Evolutionary conservation across 495 filamentous ascomycete species (phyloP), one percentile per base, ranked within the genome.

Genomic region (Amorphotheca resinae): DNA sequence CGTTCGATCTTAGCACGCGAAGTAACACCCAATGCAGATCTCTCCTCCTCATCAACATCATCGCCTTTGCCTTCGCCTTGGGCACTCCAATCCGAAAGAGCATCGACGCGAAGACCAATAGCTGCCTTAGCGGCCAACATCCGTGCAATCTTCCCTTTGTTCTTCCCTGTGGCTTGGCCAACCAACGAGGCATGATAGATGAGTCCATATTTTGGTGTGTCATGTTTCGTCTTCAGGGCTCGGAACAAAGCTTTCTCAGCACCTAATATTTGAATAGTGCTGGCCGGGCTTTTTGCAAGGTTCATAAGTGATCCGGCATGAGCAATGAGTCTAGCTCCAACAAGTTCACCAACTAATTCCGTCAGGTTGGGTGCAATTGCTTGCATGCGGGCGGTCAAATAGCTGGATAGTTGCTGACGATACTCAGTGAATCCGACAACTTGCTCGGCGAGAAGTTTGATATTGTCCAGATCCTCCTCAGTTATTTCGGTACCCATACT

Each of bases 61-160:
- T 83, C 77, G 22, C 77, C 75, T 33, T 76, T 79, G 34, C 65
- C 69, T 45, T 73, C 66, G 46, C 71, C 70, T 36, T 67, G 57
- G 9, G 64, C 64, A 53, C 73, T 73, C 74, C 82, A 84, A 38
- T 93, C 85, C 21, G 79, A 77, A 21, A 95, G 76, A 22, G 91
- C 81, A 65, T 99, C 91, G 26, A 93, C 84, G 65, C 91, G 86
- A 37, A 95, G 67, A 72, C 88, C 87, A 17, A 96, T 76, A 16
- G 91, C 82, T 9, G 91, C 77, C 68, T 95, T 96, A 50, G 88
- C 77, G 38, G 91, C 86, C 30, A 99, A 73, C 68, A 95, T 86
- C 64, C 91, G 81, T 11, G 91, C 91, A 58, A 99, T 94, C 70
- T 99, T 99, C 51, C 91, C 91, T 80, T 99, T 99, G 68, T 96